Evolutionary conservation across 2,329 filamentous ascomycete species (phyloP).

Genomic region (Metarhizium rileyi): DNA sequence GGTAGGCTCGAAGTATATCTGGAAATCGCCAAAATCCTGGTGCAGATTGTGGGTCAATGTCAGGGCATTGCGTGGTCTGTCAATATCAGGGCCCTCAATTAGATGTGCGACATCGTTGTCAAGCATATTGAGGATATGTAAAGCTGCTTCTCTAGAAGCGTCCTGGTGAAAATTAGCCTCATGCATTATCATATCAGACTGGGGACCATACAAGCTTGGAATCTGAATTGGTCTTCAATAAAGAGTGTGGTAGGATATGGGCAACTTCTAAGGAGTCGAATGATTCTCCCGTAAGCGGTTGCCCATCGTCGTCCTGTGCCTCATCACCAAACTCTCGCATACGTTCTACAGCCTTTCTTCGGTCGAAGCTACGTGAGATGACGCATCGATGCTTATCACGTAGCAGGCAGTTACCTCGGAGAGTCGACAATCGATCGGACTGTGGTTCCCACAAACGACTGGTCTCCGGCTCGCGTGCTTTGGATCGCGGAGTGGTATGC

Average conservation of each 20-base stretch:
- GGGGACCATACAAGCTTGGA: conserved; percentile 5
- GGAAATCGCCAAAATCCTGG: conserved; percentile 12
- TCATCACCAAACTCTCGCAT: neutral
- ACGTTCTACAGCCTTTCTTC: neutral
- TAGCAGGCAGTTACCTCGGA: conserved; percentile 5
- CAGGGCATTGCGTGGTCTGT: conserved; percentile 29
- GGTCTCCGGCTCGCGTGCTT: neutral
- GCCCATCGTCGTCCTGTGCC: conserved; percentile 5
- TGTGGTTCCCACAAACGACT: neutral
- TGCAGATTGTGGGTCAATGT: conserved; percentile 12
- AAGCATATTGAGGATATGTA: conserved; percentile 33
- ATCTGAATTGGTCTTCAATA: conserved; percentile 2
- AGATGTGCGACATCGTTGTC: conserved; percentile 23
- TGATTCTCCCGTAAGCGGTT: neutral
- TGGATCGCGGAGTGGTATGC: neutral
- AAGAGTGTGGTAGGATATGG: conserved; percentile 9
- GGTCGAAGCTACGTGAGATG: conserved; percentile 4
- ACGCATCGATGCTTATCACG: conserved; percentile 8
- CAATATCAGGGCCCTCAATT: conserved; percentile 29
- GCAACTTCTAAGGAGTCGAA: conserved; percentile 9
- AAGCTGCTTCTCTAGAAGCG: conserved; percentile 20
- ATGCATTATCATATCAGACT: neutral
- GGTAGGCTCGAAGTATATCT: conserved; percentile 13
- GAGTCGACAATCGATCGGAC: conserved; percentile 1
- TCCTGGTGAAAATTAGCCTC: conserved; percentile 6